Evolutionary conservation across 164 flowering plant species (phyloP), one percentile per base, ranked within the genome.

Genomic region (Echeveria elegans): DNA sequence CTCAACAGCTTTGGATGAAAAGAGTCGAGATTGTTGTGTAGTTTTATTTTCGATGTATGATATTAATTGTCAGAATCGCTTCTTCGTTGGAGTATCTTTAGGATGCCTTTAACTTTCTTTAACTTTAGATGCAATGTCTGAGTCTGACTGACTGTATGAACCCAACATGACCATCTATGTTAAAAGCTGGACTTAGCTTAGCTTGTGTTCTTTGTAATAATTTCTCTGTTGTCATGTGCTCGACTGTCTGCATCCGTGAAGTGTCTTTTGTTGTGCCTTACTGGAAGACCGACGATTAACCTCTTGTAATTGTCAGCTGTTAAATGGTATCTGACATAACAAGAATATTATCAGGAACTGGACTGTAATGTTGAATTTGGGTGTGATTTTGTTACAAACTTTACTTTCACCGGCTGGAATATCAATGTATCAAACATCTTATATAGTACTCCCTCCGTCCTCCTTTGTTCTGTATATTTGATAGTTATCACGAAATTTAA

Each of bases 231-330:
- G 15, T 10, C 48, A 45, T 45, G 48, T 10, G 48, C 5, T 48
- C 9, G n/a, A 48, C 53, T n/a, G 53, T 48, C 53, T 19, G n/a
- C 6, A 19, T 48, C 19, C 5, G 5, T 45, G 12, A 10, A 14
- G 4, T 5, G 4, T 5, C 6, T 23, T 16, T 1, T 19, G 53
- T 48, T 19, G 23, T 48, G 18, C 52, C 16, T 48, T n/a, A 19
- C 53, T n/a, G 7, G n/a, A 48, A 48, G 7, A 19, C 19, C 53
- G 8, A 48, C 7, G n/a, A 19, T 48, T 48, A 48, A 48, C 53
- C 6, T 48, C 53, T 48, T 48, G 53, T 48, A 48, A n/a, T 48
- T 48, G 53, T 48, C 10, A 53, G 59, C 30, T 53, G 59, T 53
- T 53, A 53, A 53, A 53, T 8, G 24, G 15, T 15, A 26, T 23